Percentiles rank a stretch among this genome's conserved stretches.
phyloP scores from a whole-genome alignment of 2,329 filamentous ascomycete species.

The Alternaria novae-zelandiae region DNA sequence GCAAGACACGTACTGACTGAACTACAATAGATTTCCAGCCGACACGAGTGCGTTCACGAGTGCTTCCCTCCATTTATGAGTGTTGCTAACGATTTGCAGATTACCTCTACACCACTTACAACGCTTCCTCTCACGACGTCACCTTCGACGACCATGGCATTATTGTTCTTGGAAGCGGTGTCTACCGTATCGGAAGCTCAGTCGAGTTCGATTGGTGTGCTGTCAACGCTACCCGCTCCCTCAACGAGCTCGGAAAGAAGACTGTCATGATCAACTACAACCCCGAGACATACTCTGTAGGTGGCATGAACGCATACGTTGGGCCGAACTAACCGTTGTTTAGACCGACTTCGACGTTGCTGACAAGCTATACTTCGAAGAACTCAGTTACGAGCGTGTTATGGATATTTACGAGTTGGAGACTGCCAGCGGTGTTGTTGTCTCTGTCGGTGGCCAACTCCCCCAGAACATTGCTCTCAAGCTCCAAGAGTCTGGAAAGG shows the following conservation, averaged over 20 bases:
- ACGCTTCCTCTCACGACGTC: conserved; percentile 91
- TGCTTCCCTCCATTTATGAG: not conserved
- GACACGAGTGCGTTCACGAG: not conserved
- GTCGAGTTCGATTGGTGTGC: conserved; percentile 99
- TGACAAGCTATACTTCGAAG: conserved; percentile 95
- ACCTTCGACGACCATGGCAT: conserved; percentile 91
- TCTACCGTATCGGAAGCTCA: conserved; percentile 96
- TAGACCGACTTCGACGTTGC: conserved; percentile 85
- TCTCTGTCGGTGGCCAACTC: conserved; percentile 93
- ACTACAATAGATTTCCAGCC: not conserved
- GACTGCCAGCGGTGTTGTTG: conserved; percentile 81
- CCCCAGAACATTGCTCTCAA: conserved; percentile 97
- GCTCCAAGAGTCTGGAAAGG: conserved; percentile 87
- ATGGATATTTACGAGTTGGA: conserved; percentile 99
- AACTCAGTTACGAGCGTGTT: conserved; percentile 93
- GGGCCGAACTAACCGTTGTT: conserved; percentile 17
- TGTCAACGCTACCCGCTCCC: conserved; percentile 83
- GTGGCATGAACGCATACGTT: conserved; percentile 30
- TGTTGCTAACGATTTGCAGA: not conserved
- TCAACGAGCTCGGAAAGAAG: conserved; percentile 90
- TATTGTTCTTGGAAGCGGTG: conserved; percentile 88
- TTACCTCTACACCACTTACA: conserved; percentile 73
- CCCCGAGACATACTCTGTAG: conserved; percentile 48
- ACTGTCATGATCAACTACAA: conserved; percentile 88
- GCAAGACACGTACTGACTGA: no score